phyloP scores from a whole-genome alignment of 208 protist species.

The Endotrypanum monterogeii region DNA sequence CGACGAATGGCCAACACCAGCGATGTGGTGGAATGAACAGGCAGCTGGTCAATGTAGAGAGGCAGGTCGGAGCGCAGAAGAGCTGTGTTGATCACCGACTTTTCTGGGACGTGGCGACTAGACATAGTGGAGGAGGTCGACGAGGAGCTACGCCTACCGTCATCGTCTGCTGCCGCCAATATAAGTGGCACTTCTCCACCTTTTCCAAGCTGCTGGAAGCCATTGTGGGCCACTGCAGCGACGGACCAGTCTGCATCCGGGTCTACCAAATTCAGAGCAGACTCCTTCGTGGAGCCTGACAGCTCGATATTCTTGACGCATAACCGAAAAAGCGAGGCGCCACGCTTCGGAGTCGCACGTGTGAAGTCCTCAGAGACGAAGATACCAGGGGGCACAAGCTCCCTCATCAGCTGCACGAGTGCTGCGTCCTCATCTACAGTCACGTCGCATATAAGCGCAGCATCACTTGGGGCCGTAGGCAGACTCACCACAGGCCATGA shows the following conservation, averaged over 20 bases:
- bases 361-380: slow-evolving; percentile 83
- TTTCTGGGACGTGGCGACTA: not conserved
- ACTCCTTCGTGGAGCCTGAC: slow-evolving; percentile 40
- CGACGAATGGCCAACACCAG: slow-evolving; percentile 85
- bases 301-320: slow-evolving; percentile 63
- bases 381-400: slow-evolving; percentile 78
- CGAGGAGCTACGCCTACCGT: not conserved
- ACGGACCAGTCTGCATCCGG: slow-evolving; percentile 70
- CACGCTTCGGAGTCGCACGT: slow-evolving; percentile 41
- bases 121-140: slow-evolving; percentile 22
- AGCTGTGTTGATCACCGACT: slow-evolving; percentile 4
- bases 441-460: slow-evolving; percentile 39
- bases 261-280: slow-evolving; percentile 42
- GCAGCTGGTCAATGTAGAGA: slow-evolving; percentile 69
- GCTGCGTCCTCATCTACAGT: slow-evolving; percentile 39
- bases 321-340: slow-evolving; percentile 56
- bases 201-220: slow-evolving; percentile 80
- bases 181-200: slow-evolving; percentile 71
- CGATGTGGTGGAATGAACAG: slow-evolving; percentile 82
- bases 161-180: slow-evolving; percentile 20
- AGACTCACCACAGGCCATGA: slow-evolving; percentile 57
- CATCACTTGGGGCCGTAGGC: slow-evolving; percentile 26
- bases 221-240: slow-evolving; percentile 86
- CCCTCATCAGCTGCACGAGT: slow-evolving; percentile 49
- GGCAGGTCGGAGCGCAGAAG: slow-evolving; percentile 64